A percentile compares a stretch with the other conserved stretches of the same genome.
Evolutionary conservation across 1,284 basidiomycete genomes (phyloP).

Genomic region (Xanthoconium separans): DNA sequence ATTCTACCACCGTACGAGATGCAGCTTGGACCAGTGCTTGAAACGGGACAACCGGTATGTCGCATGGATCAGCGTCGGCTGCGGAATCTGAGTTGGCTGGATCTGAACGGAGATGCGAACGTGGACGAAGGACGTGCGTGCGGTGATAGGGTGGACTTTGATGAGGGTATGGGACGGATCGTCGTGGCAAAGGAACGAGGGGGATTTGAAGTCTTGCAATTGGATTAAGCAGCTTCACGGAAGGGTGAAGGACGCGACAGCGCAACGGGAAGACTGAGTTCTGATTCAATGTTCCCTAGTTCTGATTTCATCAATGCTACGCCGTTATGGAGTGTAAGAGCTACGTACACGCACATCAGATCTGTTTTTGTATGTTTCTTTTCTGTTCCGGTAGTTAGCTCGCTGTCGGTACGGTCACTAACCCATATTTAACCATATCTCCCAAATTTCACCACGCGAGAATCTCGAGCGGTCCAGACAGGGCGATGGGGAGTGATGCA

Average conservation of each 20-base stretch:
- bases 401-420: background rate
- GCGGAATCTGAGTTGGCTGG: background rate
- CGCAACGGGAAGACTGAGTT: background rate
- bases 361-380: slow-evolving; percentile 1
- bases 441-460: background rate
- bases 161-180: slow-evolving; percentile 32
- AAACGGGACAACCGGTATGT: slow-evolving; percentile 21
- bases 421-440: background rate
- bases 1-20: slow-evolving; percentile 29
- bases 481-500: background rate
- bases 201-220: slow-evolving; percentile 28
- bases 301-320: background rate
- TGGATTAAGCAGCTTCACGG: slow-evolving; percentile 8
- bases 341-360: slow-evolving; percentile 3
- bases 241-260: background rate
- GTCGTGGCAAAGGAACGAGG: slow-evolving; percentile 28
- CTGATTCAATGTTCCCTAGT: background rate
- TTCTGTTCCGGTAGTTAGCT: background rate
- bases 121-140: background rate
- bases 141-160: slow-evolving; percentile 29
- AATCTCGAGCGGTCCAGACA: slow-evolving; percentile 13
- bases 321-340: slow-evolving; percentile 3
- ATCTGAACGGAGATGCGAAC: background rate
- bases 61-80: slow-evolving; percentile 11
- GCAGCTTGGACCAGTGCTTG: slow-evolving; percentile 29